These are phyloP conservation scores for Venturia asperata DNA, from an alignment of 2,329 filamentous ascomycete species.

Conservation along the genomic window DNA sequence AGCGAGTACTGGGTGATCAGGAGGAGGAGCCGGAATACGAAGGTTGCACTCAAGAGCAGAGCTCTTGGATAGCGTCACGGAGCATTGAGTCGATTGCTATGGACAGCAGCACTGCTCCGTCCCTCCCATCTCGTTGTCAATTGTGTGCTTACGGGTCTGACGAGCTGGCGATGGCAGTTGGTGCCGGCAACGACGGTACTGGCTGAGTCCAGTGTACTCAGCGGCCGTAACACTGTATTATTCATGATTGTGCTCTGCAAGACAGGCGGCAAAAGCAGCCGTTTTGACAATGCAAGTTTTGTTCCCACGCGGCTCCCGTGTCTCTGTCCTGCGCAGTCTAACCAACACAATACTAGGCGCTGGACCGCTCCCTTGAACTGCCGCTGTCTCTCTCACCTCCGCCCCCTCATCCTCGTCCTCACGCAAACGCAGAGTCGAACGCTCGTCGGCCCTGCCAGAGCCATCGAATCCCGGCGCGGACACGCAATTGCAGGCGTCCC, in stretches of 20 bases:
- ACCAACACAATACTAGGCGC: not conserved
- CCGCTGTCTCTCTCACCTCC: conserved; percentile 12
- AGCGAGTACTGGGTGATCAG: not conserved
- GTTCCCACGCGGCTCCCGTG: conserved; percentile 2
- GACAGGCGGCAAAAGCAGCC: not conserved
- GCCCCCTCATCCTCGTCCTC: conserved; percentile 10
- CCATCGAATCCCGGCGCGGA: not conserved
- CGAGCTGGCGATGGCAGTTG: not conserved
- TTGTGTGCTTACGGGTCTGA: too few species aligned
- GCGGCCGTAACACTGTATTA: not conserved
- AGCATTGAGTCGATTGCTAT: not conserved
- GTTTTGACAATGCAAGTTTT: conserved; percentile 4
- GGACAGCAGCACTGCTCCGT: not conserved
- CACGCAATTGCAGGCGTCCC: not conserved
- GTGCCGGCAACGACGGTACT: not conserved
- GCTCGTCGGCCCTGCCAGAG: not conserved
- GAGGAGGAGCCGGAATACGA: not conserved
- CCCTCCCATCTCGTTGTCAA: too few species aligned
- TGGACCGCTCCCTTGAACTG: not conserved
- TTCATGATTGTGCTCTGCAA: too few species aligned
- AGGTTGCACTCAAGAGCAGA: not conserved
- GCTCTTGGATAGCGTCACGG: not conserved
- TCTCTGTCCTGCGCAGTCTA: not conserved
- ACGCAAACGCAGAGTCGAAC: not conserved
- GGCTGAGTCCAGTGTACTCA: conserved; percentile 1